Percentiles rank a stretch among this genome's conserved stretches.
Evolutionary conservation across 2,329 filamentous ascomycete genomes (phyloP).

Genomic region (Aspergillus persii): DNA sequence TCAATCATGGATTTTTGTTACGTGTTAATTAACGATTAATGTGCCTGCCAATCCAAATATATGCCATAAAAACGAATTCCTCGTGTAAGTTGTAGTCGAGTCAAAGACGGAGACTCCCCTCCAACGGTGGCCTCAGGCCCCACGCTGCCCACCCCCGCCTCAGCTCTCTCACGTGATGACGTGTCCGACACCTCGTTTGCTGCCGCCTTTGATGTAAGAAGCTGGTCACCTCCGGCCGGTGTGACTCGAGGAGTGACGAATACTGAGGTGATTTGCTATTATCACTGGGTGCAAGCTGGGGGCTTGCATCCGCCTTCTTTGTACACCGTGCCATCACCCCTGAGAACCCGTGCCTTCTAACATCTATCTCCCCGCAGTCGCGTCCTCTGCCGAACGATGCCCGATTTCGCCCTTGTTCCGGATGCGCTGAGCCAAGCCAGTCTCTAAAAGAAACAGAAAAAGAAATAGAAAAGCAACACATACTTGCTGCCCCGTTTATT

Average conservation of each 20-base stretch:
- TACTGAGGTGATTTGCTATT: background rate
- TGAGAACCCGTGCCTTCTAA: conserved; percentile 6
- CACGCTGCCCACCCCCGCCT: background rate
- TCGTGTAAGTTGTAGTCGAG: background rate
- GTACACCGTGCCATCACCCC: background rate
- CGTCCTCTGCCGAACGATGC: conserved; percentile 35
- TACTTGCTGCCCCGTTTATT: background rate
- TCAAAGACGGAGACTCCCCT: no score
- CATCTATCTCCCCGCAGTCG: conserved; percentile 36
- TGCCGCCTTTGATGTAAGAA: background rate
- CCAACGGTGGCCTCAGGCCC: conserved; percentile 1
- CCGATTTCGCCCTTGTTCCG: conserved; percentile 29
- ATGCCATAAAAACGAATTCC: background rate
- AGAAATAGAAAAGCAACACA: background rate
- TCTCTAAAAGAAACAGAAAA: background rate
- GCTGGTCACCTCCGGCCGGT: background rate
- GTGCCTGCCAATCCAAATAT: background rate
- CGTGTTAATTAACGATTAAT: background rate
- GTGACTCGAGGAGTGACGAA: background rate
- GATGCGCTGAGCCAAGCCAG: conserved; percentile 29
- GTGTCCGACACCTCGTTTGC: conserved; percentile 8
- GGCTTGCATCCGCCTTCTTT: background rate
- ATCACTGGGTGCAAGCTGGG: background rate
- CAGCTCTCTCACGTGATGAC: conserved; percentile 9
- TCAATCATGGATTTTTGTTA: background rate